Percentiles rank a stretch among this genome's conserved stretches.
These are phyloP conservation scores for Eucalyptus camaldulensis DNA, from an alignment of 345 rosid genomes.

Conservation along the genomic window DNA sequence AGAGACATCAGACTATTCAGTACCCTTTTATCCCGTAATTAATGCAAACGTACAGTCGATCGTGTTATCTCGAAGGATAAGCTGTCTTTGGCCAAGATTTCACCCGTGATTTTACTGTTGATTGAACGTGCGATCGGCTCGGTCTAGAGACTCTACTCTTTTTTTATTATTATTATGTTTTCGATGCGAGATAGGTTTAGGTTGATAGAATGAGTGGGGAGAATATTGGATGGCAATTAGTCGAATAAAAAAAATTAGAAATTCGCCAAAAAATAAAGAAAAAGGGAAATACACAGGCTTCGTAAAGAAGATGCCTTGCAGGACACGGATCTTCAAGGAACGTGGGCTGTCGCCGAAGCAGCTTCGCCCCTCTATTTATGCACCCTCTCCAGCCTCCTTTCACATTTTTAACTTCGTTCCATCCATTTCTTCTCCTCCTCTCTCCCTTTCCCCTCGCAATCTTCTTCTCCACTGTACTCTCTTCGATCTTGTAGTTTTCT, in stretches of 20 bases:
- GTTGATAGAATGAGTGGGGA: background rate
- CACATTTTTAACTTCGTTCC: slow-evolving; percentile 17
- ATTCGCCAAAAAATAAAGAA: background rate
- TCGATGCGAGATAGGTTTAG: accelerated
- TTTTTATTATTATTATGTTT: background rate
- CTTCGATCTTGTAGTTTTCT: background rate
- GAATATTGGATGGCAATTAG: background rate
- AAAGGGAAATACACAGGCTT: slow-evolving; percentile 8
- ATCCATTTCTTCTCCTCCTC: background rate
- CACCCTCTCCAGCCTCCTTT: slow-evolving; percentile 4
- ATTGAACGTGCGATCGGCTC: background rate
- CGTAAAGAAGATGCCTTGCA: slow-evolving; percentile 40
- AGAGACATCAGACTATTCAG: background rate
- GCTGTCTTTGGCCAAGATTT: accelerated
- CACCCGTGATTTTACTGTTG: accelerated
- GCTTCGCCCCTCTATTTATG: slow-evolving; percentile 38
- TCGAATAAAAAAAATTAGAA: background rate
- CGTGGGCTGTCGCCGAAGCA: background rate
- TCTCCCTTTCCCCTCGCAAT: background rate
- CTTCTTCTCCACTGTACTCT: background rate
- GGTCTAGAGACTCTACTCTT: background rate
- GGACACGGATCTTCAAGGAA: slow-evolving; percentile 44
- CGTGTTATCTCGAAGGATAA: background rate
- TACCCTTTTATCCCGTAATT: background rate
- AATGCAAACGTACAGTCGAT: background rate